phyloP scores from a whole-genome alignment of 169 alveolate genomes.

The Eimeria mitis region DNA sequence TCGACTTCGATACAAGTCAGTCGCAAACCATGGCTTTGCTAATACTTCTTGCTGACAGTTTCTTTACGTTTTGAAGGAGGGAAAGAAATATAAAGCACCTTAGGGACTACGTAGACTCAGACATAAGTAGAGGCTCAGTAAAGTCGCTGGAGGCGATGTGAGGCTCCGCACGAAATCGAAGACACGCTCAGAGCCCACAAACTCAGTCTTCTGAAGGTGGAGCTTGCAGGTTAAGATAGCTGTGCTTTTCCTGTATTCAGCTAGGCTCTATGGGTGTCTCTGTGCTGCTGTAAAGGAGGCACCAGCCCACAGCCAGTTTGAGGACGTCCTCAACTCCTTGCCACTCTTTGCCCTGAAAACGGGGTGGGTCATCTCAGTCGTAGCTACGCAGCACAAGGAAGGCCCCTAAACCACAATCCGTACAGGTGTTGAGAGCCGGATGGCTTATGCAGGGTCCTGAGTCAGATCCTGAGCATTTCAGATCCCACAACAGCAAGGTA shows the following conservation, averaged over 20 bases:
- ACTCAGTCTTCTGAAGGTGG: background rate
- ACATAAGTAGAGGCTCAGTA: background rate
- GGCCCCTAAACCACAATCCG: background rate
- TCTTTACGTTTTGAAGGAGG: background rate
- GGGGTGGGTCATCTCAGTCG: background rate
- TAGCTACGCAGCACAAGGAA: background rate
- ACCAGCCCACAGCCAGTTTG: background rate
- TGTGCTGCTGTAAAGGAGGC: conserved; percentile 39
- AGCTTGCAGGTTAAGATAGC: background rate
- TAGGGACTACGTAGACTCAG: background rate
- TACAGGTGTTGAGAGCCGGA: background rate
- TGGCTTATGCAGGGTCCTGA: background rate
- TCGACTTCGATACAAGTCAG: conserved; percentile 59
- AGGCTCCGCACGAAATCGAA: no score
- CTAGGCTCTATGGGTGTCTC: conserved; percentile 27
- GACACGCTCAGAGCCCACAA: background rate
- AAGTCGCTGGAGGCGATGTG: background rate
- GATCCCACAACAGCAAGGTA: background rate
- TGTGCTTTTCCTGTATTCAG: conserved; percentile 28
- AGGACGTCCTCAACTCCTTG: background rate
- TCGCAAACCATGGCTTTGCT: background rate
- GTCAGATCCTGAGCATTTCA: background rate
- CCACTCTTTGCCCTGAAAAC: conserved; percentile 40
- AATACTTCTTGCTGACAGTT: background rate
- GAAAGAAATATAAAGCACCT: background rate